A percentile compares a stretch with the other conserved stretches of the same genome.
Evolutionary conservation across 2,329 filamentous ascomycete genomes (phyloP).

Genomic region (Diaporthe vaccinii): DNA sequence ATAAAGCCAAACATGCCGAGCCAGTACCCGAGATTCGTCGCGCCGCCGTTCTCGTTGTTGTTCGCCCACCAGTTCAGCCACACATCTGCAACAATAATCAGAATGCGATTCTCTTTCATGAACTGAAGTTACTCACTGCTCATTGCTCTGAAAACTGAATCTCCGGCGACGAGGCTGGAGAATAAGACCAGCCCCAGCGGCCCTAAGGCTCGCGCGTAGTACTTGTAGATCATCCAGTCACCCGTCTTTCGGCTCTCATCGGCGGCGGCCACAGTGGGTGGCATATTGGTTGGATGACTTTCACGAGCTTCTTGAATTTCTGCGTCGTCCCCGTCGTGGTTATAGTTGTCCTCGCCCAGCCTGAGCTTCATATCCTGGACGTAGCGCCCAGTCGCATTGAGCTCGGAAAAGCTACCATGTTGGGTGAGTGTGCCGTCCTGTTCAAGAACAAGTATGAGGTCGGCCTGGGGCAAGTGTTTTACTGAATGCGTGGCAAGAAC

Average conservation of each 20-base stretch:
- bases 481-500: constrained; percentile 54
- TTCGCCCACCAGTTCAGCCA: constrained; percentile 51
- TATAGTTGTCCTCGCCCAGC: constrained; percentile 28
- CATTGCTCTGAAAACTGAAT: constrained; percentile 43
- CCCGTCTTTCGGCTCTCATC: constrained; percentile 34
- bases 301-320: neutral
- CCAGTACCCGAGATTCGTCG: constrained; percentile 43
- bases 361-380: constrained; percentile 46
- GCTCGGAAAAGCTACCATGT: constrained; percentile 51
- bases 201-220: constrained; percentile 29
- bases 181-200: constrained; percentile 26
- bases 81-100: constrained; percentile 41
- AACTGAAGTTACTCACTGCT: constrained; percentile 44
- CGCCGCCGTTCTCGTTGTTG: constrained; percentile 37
- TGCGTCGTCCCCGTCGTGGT: neutral
- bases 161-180: neutral
- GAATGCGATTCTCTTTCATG: neutral
- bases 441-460: constrained; percentile 52
- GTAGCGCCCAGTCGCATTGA: constrained; percentile 51
- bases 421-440: constrained; percentile 50
- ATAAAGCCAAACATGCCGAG: constrained; percentile 43
- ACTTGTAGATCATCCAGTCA: constrained; percentile 33
- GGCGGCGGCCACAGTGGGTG: constrained; percentile 7
- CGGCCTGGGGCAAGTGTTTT: constrained; percentile 50
- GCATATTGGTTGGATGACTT: neutral